Evolutionary conservation across 768 basidiomycete species (phyloP).

Genomic region (Russula olivacea): DNA sequence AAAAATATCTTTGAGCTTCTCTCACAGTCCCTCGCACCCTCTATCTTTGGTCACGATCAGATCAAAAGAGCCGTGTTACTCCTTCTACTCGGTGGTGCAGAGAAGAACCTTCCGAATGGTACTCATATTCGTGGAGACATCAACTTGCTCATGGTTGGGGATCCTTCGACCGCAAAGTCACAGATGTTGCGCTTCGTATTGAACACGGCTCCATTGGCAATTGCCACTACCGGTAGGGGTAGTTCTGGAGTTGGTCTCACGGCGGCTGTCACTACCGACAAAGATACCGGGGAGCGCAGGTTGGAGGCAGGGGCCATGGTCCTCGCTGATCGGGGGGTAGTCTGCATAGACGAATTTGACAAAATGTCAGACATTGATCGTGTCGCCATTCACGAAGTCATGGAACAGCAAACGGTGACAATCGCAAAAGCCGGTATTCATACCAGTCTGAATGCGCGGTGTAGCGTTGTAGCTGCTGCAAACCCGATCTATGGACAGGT

Average conservation of each 20-base stretch:
- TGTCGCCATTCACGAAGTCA: slow-evolving; percentile 99
- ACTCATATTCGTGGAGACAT: slow-evolving; percentile 99
- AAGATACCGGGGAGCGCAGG: slow-evolving; percentile 93
- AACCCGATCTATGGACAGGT: slow-evolving; percentile 98
- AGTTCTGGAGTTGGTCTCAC: slow-evolving; percentile 99
- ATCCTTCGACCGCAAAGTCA: slow-evolving; percentile 97
- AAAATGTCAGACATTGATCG: slow-evolving; percentile 99
- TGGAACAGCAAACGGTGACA: slow-evolving; percentile 99
- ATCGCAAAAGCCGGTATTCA: slow-evolving; percentile 99
- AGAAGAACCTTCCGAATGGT: slow-evolving; percentile 96
- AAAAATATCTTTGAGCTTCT: slow-evolving; percentile 82
- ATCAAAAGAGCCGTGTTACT: slow-evolving; percentile 94
- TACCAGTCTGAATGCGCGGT: slow-evolving; percentile 94
- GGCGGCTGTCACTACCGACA: slow-evolving; percentile 96
- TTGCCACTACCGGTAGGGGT: slow-evolving; percentile 96
- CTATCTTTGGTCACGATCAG: slow-evolving; percentile 93
- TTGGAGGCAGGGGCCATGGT: slow-evolving; percentile 99
- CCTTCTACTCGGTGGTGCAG: slow-evolving; percentile 90
- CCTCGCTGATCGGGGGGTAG: slow-evolving; percentile 95
- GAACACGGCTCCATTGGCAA: slow-evolving; percentile 92
- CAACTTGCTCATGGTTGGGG: slow-evolving; percentile 98
- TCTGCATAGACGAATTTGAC: slow-evolving; percentile 99
- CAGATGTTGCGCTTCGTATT: slow-evolving; percentile 95
- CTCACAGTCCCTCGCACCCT: slow-evolving; percentile 93
- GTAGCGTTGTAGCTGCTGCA: slow-evolving; percentile 96